Evolutionary conservation across 306 rosid species (phyloP), one percentile per base, ranked within the genome.

Genomic region (Geum urbanum): DNA sequence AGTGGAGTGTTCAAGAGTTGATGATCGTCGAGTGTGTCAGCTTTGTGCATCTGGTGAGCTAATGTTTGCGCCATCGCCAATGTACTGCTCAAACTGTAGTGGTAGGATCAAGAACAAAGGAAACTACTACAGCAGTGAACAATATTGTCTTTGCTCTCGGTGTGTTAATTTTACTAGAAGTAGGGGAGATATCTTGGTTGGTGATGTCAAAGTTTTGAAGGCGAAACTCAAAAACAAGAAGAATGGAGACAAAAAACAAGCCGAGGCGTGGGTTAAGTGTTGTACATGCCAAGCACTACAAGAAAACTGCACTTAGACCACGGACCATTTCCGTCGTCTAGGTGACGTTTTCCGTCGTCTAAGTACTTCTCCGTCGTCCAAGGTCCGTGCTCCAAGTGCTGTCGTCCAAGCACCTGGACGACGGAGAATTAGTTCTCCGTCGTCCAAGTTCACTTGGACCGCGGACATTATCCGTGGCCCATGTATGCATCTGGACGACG

Each of bases 241-340:
- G 48, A 85, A 85, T 35, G 39, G 75, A 66, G 66, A 50, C 15
- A 67, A 51, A 40, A n/a, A 8, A 9, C 86, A 71, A 55, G 37
- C 37, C 37, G 96, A 87, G 79, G 1, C 54, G 88, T 89, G 92
- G 92, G 89, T 84, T 61, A 69, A 80, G 77, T 89, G 92, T 54
- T 76, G 82, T 70, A 85, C 63, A 78, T 89, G 92, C 73, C 72
- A 81, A 52, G 49, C 81, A n/a, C n/a, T n/a, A n/a, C n/a, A n/a
- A n/a, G n/a, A n/a, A n/a, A n/a, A n/a, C n/a, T n/a, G n/a, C n/a
- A n/a, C n/a, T n/a, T n/a, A n/a, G n/a, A n/a, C n/a, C n/a, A n/a
- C n/a, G n/a, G n/a, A n/a, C n/a, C n/a, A n/a, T n/a, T n/a, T n/a
- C n/a, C n/a, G n/a, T n/a, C n/a, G n/a, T n/a, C n/a, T n/a, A n/a